phyloP scores from a whole-genome alignment of 176 grass and related monocot genomes.

The Thinopyrum elongatum region DNA sequence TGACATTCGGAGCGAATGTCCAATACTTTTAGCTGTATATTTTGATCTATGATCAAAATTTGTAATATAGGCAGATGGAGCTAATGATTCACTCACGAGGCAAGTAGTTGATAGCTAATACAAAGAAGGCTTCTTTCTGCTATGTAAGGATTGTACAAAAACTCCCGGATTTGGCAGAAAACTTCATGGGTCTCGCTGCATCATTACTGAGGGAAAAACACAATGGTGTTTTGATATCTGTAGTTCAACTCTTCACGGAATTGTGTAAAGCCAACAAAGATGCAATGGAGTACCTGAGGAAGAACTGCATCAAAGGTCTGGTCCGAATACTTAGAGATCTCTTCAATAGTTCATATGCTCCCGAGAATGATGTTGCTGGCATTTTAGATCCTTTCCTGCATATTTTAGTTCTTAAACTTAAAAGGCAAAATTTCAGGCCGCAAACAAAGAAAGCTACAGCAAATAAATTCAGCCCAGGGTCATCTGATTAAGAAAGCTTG shows the following conservation, averaged over 20 bases:
- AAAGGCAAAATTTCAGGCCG: too few relatives aligned
- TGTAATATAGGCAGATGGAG: too few relatives aligned
- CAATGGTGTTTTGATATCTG: constrained; percentile 81
- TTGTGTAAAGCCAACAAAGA: constrained; percentile 84
- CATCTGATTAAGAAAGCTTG: too few relatives aligned
- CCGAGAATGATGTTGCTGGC: constrained; percentile 84
- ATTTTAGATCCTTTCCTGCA: constrained; percentile 95
- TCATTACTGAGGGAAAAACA: constrained; percentile 87
- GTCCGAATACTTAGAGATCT: constrained; percentile 85
- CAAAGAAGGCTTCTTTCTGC: too few relatives aligned
- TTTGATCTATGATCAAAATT: too few relatives aligned
- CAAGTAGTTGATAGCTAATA: too few relatives aligned
- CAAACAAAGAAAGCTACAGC: too few relatives aligned
- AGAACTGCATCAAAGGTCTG: constrained; percentile 77
- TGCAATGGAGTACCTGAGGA: constrained; percentile 60
- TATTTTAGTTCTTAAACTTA: constrained; percentile 82
- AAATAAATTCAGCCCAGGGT: too few relatives aligned
- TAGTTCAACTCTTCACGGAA: constrained; percentile 75
- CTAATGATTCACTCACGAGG: too few relatives aligned
- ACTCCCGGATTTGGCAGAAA: constrained; percentile 88
- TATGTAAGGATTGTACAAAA: constrained; percentile 65
- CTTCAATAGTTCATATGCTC: constrained; percentile 94
- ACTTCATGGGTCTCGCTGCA: constrained; percentile 67
- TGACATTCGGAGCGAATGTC: too few relatives aligned
- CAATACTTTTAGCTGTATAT: too few relatives aligned